A percentile compares a stretch with the other conserved stretches of the same genome.
These are phyloP conservation scores for Ascochyta viciae-villosae DNA, from an alignment of 2,329 filamentous ascomycete species.

Conservation along the genomic window DNA sequence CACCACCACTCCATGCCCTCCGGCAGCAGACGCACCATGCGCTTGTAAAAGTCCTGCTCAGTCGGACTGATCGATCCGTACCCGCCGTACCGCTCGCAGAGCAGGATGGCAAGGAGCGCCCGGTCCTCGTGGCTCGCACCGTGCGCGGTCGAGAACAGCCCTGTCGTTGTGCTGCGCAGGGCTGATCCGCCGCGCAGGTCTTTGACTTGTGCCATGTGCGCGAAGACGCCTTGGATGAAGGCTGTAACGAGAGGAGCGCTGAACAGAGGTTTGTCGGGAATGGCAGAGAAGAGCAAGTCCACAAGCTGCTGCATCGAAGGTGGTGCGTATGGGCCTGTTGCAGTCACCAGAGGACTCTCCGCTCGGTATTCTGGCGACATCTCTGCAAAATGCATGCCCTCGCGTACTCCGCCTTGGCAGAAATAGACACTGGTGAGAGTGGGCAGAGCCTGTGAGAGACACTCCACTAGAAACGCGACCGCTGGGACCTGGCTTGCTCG, in stretches of 20 bases:
- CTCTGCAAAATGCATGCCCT: slow-evolving; percentile 79
- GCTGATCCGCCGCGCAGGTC: slow-evolving; percentile 66
- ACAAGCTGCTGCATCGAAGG: slow-evolving; percentile 57
- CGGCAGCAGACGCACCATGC: slow-evolving; percentile 62
- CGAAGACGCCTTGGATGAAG: slow-evolving; percentile 66
- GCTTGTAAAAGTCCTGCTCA: slow-evolving; percentile 62
- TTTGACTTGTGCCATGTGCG: slow-evolving; percentile 53
- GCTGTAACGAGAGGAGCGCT: slow-evolving; percentile 59
- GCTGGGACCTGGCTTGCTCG: slow-evolving; percentile 83
- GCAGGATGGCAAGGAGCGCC: slow-evolving; percentile 72
- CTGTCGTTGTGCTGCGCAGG: slow-evolving; percentile 74
- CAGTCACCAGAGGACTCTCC: slow-evolving; percentile 70
- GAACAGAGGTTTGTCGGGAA: slow-evolving; percentile 48
- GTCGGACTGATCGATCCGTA: slow-evolving; percentile 61
- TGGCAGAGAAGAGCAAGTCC: slow-evolving; percentile 60
- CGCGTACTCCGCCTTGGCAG: slow-evolving; percentile 85
- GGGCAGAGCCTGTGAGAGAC: slow-evolving; percentile 73
- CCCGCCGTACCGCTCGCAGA: slow-evolving; percentile 78
- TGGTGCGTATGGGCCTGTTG: slow-evolving; percentile 62
- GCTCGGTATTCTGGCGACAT: slow-evolving; percentile 67
- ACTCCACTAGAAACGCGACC: slow-evolving; percentile 79
- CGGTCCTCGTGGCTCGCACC: slow-evolving; percentile 77
- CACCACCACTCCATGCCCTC: slow-evolving; percentile 69
- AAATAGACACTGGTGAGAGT: slow-evolving; percentile 76
- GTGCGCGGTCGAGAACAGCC: slow-evolving; percentile 71